Evolutionary conservation across 2,329 filamentous ascomycete species (phyloP), one percentile per base, ranked within the genome.

Genomic region (Clarireedia paspali): DNA sequence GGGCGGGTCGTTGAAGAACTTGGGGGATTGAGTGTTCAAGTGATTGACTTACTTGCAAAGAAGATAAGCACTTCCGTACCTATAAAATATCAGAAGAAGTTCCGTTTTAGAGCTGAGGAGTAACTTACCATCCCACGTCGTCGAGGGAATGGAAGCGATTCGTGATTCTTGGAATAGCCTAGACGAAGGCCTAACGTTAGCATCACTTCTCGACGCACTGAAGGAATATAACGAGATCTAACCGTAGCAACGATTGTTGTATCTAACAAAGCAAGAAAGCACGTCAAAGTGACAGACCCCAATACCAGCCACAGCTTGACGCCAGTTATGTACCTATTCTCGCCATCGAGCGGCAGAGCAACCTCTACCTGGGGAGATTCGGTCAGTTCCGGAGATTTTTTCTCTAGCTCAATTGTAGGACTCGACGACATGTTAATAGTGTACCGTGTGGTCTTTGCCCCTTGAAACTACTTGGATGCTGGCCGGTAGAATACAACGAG

Each of bases 241-340:
- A 71, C 79, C 4, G 79, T 82, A 7, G 73, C 70, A 53, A 82
- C 71, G 50, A 82, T 80, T 1, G 78, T 77, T 39, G 72, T 75
- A 55, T 82, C 79, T 4, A 82, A 60, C 58, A 80, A 61, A 66
- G 77, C 73, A 17, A 79, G 60, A 57, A 79, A 79, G 14, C 71
- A 70, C 6, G 71, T 72, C 3, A 75, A 58, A 0, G 74, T 75
- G 14, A 79, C 63, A 2, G 68, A 67, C 5, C 58, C 57, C 17
- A 74, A 63, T n/a, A 70, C 57, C 10, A 59, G 26, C 7, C 44
- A 53, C 3, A 65, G 47, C 44, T 63, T 62, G 15, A 60, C 38
- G 1, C 63, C 64, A 4, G 58, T 58, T 14, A 66, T 49, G 50
- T 52, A 52, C 34, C 34, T 38, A 44, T 27, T 6, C 6, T 44